Base-by-base conservation (phyloP, 2,329 filamentous ascomycete genomes). In the Xylariales sp. region DNA sequence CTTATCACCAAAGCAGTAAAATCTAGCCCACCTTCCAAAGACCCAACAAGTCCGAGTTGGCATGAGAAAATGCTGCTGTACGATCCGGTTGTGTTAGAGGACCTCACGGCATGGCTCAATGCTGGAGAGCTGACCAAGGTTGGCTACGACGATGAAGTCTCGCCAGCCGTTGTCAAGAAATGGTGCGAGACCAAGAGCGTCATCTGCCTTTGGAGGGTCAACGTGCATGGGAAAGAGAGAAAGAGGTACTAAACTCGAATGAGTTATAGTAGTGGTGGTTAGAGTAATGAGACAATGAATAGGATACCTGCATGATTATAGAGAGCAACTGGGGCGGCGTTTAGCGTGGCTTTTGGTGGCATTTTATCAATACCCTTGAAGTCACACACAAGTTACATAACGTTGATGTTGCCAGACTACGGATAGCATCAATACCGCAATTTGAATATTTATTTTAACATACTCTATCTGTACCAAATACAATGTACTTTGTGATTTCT, bases 21-120 rank as follows among this genome's bases (percentile, higher is more conserved):
- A 7, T 63, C 64, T 1, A 66, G 70, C 4, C 69, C 77, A 4
- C 67, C 66, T 11, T 69, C 74, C 0, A 66, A 51, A 4, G 66
- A 81, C 46, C 62, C 70, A 1, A 45, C 47, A 6, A 56, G 71
- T 3, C 79, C 78, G 12, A 88, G 78, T 3, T 97, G 90, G 87
- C 74, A 94, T 50, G 88, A 97, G 61, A 94, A 89, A 63, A 96
- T 98, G 32, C 69, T 97, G 5, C 78, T 97, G 57, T 97, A 94
- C 56, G 90, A 97, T 52, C 88, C 91, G 0, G 84, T 98, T 29
- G 73, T 93, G 2, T 62, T 96, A 0, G 91, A 97, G 61, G 89
- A 96, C 47, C 67, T 98, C 12, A 76, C 90, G 0, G 63, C 67
- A 0, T 97, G 89, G 85, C 63, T 97, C 13, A 96, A 95, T 49